Conservation (phyloP, 345 rosid genomes). For the Acer yangbiense region DNA sequence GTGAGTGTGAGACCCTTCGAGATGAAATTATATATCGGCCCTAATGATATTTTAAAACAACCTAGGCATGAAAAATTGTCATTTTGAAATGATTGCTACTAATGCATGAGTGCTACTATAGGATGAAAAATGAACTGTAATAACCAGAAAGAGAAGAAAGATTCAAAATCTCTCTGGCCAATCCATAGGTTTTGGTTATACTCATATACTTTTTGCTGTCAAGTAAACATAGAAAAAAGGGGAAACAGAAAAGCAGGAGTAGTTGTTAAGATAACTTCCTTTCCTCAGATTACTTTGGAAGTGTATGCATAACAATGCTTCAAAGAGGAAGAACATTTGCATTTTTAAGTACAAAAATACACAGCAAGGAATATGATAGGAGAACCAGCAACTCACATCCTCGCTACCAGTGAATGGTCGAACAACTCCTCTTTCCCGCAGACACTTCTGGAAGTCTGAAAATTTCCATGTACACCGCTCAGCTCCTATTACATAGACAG, state of each 20-base stretch:
- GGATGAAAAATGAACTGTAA: too few species aligned
- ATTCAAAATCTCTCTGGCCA: not conserved
- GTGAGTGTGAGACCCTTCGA: not conserved
- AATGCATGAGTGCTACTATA: not conserved
- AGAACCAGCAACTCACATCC: conserved; percentile 60
- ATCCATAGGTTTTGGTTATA: not conserved
- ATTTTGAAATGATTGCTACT: too few species aligned
- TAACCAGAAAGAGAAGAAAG: conserved; percentile 1
- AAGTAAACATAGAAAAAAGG: not conserved
- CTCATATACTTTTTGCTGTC: too few species aligned
- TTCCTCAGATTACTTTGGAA: too few species aligned
- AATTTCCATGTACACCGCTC: conserved; percentile 88
- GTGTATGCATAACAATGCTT: not conserved
- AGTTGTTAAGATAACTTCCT: too few species aligned
- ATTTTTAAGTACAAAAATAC: not conserved
- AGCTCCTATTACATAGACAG: conserved; percentile 80
- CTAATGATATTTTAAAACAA: not conserved
- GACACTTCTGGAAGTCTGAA: conserved; percentile 71
- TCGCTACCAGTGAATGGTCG: conserved; percentile 78
- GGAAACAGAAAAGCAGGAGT: too few species aligned
- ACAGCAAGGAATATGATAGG: not conserved
- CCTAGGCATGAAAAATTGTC: too few species aligned
- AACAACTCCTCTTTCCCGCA: conserved; percentile 67
- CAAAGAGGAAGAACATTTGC: not conserved
- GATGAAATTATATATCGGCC: not conserved